Evolutionary conservation across 441 rosid genomes (phyloP), one percentile per base, ranked within the genome.

Genomic region (Gossypium schwendimanii): DNA sequence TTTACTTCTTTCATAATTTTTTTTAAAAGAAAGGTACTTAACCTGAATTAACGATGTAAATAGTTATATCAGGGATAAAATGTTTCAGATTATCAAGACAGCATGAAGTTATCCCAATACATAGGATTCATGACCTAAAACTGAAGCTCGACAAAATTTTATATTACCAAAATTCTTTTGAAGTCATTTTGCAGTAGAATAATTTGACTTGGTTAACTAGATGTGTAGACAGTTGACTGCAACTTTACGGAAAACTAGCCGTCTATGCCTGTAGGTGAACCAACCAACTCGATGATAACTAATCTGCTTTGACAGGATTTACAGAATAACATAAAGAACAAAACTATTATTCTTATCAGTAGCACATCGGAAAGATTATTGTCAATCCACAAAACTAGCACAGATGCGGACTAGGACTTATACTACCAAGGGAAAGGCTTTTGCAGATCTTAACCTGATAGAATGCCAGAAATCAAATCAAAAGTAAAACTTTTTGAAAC

Each of bases 401-500:
- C 17, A 17, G 44, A 69, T 76, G 69, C 39, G 61, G 49, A 68
- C 66, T 23, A 63, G 31, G 53, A 69, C n/a, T 58, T 63, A 23
- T 20, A 69, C 14, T 31, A 23, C 2, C 4, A 61, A 12, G 11
- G 14, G 52, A 69, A 73, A 74, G 47, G 61, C 39, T 70, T 47
- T 23, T 14, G 65, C 66, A 62, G 49, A 71, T 24, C 59, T 54
- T 79, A 67, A 95, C 99, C 93, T 84, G 91, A 54, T 60, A 95
- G 80, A 70, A 95, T 86, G 78, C 99, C 98, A 49, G 97, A 86
- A 47, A 95, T 80, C 80, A 93, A 85, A 68, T 93, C 93, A 72
- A 95, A 95, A 41, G 98, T 93, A 70, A 83, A 91, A 63, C 83
- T 86, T 70, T 93, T 91, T 36, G 98, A 44, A 74, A 95, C 94